These are phyloP conservation scores for Pseudopithomyces maydicus DNA, from an alignment of 2,329 filamentous ascomycete species.

Conservation along the genomic window DNA sequence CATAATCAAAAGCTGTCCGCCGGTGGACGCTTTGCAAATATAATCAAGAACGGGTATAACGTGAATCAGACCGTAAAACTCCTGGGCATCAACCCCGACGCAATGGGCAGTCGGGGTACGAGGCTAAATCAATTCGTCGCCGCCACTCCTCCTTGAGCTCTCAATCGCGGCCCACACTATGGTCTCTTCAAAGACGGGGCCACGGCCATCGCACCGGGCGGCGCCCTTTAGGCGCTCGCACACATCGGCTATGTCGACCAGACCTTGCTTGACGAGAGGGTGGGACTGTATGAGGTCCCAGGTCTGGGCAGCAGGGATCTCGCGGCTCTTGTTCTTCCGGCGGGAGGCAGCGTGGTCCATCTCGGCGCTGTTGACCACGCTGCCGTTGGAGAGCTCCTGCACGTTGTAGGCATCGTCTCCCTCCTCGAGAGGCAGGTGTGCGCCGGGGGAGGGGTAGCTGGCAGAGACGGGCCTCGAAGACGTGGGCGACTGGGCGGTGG, in stretches of 20 bases:
- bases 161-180: constrained; percentile 76
- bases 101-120: background rate
- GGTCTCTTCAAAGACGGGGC: constrained; percentile 83
- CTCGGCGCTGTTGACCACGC: constrained; percentile 37
- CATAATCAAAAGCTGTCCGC: background rate
- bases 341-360: constrained; percentile 30
- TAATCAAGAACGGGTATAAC: constrained; percentile 10
- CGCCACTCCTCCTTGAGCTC: constrained; percentile 75
- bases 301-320: constrained; percentile 56
- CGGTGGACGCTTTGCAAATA: background rate
- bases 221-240: constrained; percentile 76
- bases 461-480: constrained; percentile 47
- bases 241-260: constrained; percentile 81
- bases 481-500: constrained; percentile 57
- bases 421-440: constrained; percentile 29
- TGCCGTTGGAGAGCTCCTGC: constrained; percentile 33
- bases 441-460: constrained; percentile 47
- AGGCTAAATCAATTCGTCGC: constrained; percentile 72
- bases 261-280: constrained; percentile 73
- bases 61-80: background rate
- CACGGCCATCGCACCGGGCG: constrained; percentile 81
- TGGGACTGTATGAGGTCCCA: constrained; percentile 91
- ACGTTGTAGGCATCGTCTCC: constrained; percentile 35
- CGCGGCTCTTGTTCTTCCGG: constrained; percentile 25
- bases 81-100: background rate